Conservation (phyloP, 805 yeast genomes). For the Candida jianshihensis region DNA sequence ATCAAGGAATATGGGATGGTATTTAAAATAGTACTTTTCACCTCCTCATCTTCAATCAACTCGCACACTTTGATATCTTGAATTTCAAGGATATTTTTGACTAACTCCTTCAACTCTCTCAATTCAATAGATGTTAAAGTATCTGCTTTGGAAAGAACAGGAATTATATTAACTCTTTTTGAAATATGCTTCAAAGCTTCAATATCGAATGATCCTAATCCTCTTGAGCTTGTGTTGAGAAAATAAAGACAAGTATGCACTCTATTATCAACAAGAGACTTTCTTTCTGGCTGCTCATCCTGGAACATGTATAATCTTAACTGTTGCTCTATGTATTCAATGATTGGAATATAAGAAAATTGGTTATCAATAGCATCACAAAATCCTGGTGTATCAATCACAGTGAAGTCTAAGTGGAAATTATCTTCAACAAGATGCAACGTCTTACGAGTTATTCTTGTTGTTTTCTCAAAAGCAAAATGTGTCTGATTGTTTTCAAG, state of each 20-base stretch:
- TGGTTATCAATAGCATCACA: slow-evolving; percentile 64
- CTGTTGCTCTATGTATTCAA: slow-evolving; percentile 74
- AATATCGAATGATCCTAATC: slow-evolving; percentile 60
- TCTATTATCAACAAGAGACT: slow-evolving; percentile 48
- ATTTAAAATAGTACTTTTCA: slow-evolving; percentile 25
- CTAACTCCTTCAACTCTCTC: slow-evolving; percentile 42
- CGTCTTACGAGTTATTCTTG: slow-evolving; percentile 27
- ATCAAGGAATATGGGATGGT: slow-evolving; percentile 67
- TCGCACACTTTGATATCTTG: slow-evolving; percentile 58
- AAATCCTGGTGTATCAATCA: slow-evolving; percentile 73
- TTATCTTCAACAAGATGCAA: slow-evolving; percentile 54
- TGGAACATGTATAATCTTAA: slow-evolving; percentile 62
- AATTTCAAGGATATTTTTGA: slow-evolving; percentile 42
- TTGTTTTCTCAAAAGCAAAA: slow-evolving; percentile 30
- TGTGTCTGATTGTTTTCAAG: slow-evolving; percentile 32
- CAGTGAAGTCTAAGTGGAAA: slow-evolving; percentile 51
- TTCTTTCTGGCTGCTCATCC: slow-evolving; percentile 67
- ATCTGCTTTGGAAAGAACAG: slow-evolving; percentile 78
- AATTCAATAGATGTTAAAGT: slow-evolving; percentile 56
- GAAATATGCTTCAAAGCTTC: slow-evolving; percentile 66
- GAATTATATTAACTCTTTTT: slow-evolving; percentile 71
- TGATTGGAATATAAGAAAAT: slow-evolving; percentile 61
- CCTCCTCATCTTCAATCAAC: slow-evolving; percentile 32
- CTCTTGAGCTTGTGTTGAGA: slow-evolving; percentile 59
- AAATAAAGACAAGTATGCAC: slow-evolving; percentile 86